Base-by-base conservation (phyloP, 768 basidiomycete species). In the Mycena filopes region DNA sequence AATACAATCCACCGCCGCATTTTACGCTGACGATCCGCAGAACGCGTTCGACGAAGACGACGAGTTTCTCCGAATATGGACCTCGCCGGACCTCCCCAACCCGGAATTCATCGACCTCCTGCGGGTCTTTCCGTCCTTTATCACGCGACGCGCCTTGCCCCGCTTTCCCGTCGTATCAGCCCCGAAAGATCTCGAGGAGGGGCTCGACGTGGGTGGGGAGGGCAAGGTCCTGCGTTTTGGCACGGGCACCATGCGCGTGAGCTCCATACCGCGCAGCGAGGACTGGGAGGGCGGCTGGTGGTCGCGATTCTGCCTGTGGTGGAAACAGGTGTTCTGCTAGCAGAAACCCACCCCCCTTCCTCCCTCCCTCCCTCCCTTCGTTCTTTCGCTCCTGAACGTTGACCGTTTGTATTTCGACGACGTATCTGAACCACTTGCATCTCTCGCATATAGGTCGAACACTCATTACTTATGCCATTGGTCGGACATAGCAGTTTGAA, bases 201-300 rank as follows among this genome's bases (percentile, higher is more conserved):
- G 87, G 26, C 86, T 86, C 59, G 86, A 87, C 51, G 83, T 85
- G 48, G 79, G 82, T 40, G 79, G 75, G 20, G 86, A 87, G 68
- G 82, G 81, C 65, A 85, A 84, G 59, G 84, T 84, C 38, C 83
- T 95, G 62, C 85, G 84, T 31, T 87, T 88, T 74, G 94, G 94
- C 21, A 95, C 94, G n/a, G 94, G 94, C 10, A 81, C 84, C 49
- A 90, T 96, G 86, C 93, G 91, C 89, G 78, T 93, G 29, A 89
- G 92, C 59, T 73, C 82, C 23, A 87, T 84, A 70, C 73, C 77
- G 46, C 88, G 95, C 40, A 77, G 78, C 41, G 82, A 84, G 29
- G 90, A 87, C 13, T 95, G 89, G 88, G 81, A 87, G 72, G 93
- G 94, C 23, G 82, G 86, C 46, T 92, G 89, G 87, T 95, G 93